Conservation (phyloP, 108 stramenopile genomes). For the Stephanodiscus minutulus region DNA sequence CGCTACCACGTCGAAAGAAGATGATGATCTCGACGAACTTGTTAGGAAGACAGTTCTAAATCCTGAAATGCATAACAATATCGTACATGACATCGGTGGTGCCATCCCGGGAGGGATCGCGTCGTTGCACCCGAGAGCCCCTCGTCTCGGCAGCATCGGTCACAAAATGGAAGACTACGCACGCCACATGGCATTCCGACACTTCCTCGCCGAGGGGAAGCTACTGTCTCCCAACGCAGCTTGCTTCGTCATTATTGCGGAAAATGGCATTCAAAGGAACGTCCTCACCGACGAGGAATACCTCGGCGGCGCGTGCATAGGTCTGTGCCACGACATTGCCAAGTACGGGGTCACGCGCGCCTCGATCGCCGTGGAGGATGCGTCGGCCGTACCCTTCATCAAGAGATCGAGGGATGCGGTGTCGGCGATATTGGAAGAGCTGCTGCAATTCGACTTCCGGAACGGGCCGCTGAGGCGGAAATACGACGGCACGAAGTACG, state of each 20-base stretch:
- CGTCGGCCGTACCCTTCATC: slow-evolving; percentile 54
- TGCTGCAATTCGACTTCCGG: slow-evolving; percentile 89
- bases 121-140: slow-evolving; percentile 31
- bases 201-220: slow-evolving; percentile 1
- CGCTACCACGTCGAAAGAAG: slow-evolving; percentile 15
- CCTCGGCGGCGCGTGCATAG: slow-evolving; percentile 75
- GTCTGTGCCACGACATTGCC: slow-evolving; percentile 67
- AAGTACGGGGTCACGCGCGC: slow-evolving; percentile 75
- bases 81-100: slow-evolving; percentile 18
- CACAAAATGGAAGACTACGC: slow-evolving; percentile 68
- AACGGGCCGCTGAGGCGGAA: slow-evolving; percentile 90
- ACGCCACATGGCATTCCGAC: slow-evolving; percentile 45
- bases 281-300: slow-evolving; percentile 82
- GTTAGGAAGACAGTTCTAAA: slow-evolving; percentile 18
- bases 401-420: slow-evolving; percentile 61
- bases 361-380: slow-evolving; percentile 36
- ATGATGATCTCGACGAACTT: slow-evolving; percentile 24
- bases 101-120: neutral
- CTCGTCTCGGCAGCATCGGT: slow-evolving; percentile 54
- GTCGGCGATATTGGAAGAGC: slow-evolving; percentile 55
- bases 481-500: slow-evolving; percentile 86
- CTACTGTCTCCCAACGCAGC: slow-evolving; percentile 1
- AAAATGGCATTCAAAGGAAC: slow-evolving; percentile 16
- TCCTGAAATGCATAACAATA: slow-evolving; percentile 22
- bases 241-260: neutral